Percentiles rank a stretch among this genome's conserved stretches.
Conservation (phyloP, 192 early-diverging fungal species). For the Piromyces sp. region DNA sequence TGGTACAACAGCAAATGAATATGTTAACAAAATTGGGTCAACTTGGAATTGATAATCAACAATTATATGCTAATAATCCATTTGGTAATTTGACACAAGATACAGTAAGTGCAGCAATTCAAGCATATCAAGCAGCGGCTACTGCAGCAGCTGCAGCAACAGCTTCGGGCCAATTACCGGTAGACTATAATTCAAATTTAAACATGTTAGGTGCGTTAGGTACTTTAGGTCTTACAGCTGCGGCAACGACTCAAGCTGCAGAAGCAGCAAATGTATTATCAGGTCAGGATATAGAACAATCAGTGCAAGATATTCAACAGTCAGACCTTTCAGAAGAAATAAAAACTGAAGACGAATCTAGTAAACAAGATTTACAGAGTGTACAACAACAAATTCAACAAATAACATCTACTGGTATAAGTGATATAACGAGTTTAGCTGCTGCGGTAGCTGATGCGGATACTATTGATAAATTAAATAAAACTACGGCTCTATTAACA, state of each 20-base stretch:
- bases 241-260: background rate
- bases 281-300: background rate
- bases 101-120: background rate
- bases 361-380: background rate
- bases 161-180: background rate
- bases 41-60: background rate
- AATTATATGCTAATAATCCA: background rate
- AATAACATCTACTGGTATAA: background rate
- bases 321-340: background rate
- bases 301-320: background rate
- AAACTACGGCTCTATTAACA: background rate
- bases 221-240: background rate
- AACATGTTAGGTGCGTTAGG: background rate
- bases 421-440: background rate
- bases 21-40: background rate
- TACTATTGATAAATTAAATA: background rate
- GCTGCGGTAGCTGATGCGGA: background rate
- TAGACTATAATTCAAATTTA: background rate
- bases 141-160: background rate
- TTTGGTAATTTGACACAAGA: background rate
- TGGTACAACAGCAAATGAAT: background rate
- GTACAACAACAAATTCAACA: background rate
- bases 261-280: background rate
- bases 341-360: background rate
- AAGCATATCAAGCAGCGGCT: background rate